These are phyloP conservation scores for Penicillium arizonense DNA, from an alignment of 495 filamentous ascomycete species.

Conservation along the genomic window DNA sequence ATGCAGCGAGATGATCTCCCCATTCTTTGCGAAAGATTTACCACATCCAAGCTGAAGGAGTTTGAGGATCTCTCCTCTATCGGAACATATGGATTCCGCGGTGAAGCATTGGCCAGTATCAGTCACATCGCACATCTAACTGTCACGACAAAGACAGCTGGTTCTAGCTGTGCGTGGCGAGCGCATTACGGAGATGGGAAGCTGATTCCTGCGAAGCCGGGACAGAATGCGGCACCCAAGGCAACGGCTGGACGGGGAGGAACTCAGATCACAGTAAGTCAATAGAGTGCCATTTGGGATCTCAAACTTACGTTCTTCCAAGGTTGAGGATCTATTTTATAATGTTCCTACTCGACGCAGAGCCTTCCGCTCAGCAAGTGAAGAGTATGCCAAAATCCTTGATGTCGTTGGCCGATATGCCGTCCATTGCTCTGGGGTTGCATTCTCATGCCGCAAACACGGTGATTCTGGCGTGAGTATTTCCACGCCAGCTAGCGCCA, in stretches of 20 bases:
- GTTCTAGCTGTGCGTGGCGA: slow-evolving; percentile 86
- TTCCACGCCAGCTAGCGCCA: slow-evolving; percentile 69
- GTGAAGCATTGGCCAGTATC: slow-evolving; percentile 96
- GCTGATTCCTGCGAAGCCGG: slow-evolving; percentile 84
- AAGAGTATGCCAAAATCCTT: slow-evolving; percentile 97
- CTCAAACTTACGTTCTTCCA: slow-evolving; percentile 6
- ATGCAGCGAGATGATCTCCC: slow-evolving; percentile 80
- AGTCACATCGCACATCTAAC: slow-evolving; percentile 97
- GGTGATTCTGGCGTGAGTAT: slow-evolving; percentile 83
- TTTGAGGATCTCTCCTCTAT: slow-evolving; percentile 94
- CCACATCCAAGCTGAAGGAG: slow-evolving; percentile 91
- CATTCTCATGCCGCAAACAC: slow-evolving; percentile 95
- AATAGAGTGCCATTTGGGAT: not conserved
- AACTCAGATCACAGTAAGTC: slow-evolving; percentile 84
- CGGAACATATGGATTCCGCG: slow-evolving; percentile 94
- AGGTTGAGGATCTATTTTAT: slow-evolving; percentile 97
- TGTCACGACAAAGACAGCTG: slow-evolving; percentile 89
- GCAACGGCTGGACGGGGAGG: slow-evolving; percentile 87
- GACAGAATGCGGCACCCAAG: slow-evolving; percentile 84
- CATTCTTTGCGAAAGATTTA: slow-evolving; percentile 95
- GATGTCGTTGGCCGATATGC: slow-evolving; percentile 93
- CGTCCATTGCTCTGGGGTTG: slow-evolving; percentile 87
- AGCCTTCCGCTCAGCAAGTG: slow-evolving; percentile 87
- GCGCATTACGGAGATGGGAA: slow-evolving; percentile 85
- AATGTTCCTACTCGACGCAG: slow-evolving; percentile 86